Conservation (phyloP, 495 filamentous ascomycete species). For the Aspergillus leporis region DNA sequence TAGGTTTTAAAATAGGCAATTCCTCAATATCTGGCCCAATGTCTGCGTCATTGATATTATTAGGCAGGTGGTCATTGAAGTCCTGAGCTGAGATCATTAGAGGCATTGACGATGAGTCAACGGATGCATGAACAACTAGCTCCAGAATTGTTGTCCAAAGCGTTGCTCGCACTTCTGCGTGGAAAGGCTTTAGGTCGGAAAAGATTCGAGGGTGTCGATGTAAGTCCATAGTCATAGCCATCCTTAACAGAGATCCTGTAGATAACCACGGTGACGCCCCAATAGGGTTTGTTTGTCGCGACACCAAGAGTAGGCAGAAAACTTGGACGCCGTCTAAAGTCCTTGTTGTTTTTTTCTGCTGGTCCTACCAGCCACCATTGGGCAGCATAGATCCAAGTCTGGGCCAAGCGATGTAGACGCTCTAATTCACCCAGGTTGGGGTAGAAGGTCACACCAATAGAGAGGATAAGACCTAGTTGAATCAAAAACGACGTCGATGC, state of each 20-base stretch:
- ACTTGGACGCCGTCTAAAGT: slow-evolving; percentile 44
- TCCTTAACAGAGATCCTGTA: slow-evolving; percentile 45
- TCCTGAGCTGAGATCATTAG: neutral
- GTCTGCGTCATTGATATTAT: neutral
- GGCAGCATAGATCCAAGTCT: slow-evolving; percentile 49
- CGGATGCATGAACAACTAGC: slow-evolving; percentile 38
- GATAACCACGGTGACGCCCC: slow-evolving; percentile 49
- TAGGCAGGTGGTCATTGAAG: neutral
- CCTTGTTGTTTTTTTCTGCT: slow-evolving; percentile 40
- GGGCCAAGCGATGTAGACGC: slow-evolving; percentile 31
- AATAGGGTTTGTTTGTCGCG: slow-evolving; percentile 47
- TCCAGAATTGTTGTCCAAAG: slow-evolving; percentile 59
- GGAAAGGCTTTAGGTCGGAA: slow-evolving; percentile 39
- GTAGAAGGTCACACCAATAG: slow-evolving; percentile 45
- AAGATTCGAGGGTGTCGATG: slow-evolving; percentile 55
- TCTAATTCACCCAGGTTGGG: slow-evolving; percentile 23
- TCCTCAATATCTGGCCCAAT: neutral
- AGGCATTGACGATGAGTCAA: neutral
- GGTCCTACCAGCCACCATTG: slow-evolving; percentile 53
- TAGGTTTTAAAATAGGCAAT: neutral
- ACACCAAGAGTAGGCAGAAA: slow-evolving; percentile 47
- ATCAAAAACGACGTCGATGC: neutral
- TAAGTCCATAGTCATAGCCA: slow-evolving; percentile 51
- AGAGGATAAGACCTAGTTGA: slow-evolving; percentile 33
- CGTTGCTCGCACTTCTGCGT: slow-evolving; percentile 50